phyloP scores from a whole-genome alignment of 2,329 filamentous ascomycete species.

The Coleophoma crateriformis region DNA sequence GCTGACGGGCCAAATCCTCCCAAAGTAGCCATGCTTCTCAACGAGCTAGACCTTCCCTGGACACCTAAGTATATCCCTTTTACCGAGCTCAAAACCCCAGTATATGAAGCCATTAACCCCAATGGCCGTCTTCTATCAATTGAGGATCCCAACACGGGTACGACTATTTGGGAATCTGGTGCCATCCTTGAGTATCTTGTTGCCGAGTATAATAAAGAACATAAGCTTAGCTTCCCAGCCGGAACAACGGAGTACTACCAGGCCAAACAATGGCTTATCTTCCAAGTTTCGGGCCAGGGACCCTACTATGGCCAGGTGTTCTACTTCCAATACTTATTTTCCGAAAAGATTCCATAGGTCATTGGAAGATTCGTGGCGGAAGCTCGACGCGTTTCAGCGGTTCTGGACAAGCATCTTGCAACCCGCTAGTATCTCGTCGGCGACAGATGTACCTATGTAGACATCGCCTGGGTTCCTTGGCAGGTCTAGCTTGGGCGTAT shows the following conservation, averaged over 20 bases:
- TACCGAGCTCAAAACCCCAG: slow-evolving; percentile 23
- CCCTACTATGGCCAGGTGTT: slow-evolving; percentile 31
- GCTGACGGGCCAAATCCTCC: neutral
- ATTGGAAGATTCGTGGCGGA: slow-evolving; percentile 37
- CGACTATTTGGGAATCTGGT: slow-evolving; percentile 36
- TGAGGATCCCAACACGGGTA: slow-evolving; percentile 31
- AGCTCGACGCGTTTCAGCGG: slow-evolving; percentile 23
- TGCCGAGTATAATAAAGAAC: slow-evolving; percentile 30
- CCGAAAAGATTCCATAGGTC: slow-evolving; percentile 34
- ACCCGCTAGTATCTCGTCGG: slow-evolving; percentile 25
- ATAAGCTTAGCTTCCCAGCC: slow-evolving; percentile 26
- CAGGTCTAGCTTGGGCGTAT: neutral
- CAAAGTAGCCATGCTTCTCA: neutral
- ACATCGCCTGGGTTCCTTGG: slow-evolving; percentile 12
- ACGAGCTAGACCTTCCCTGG: neutral
- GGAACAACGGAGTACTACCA: slow-evolving; percentile 22
- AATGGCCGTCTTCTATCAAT: slow-evolving; percentile 19
- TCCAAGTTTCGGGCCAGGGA: slow-evolving; percentile 30
- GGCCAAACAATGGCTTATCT: slow-evolving; percentile 30
- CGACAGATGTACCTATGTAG: slow-evolving; percentile 30
- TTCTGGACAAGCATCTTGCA: slow-evolving; percentile 34
- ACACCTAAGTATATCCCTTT: neutral
- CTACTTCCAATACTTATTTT: slow-evolving; percentile 26
- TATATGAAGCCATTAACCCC: slow-evolving; percentile 25
- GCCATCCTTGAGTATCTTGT: slow-evolving; percentile 36